Percentiles rank a stretch among this genome's conserved stretches.
phyloP scores from a whole-genome alignment of 345 rosid genomes.

The Eucalyptus microcorys region DNA sequence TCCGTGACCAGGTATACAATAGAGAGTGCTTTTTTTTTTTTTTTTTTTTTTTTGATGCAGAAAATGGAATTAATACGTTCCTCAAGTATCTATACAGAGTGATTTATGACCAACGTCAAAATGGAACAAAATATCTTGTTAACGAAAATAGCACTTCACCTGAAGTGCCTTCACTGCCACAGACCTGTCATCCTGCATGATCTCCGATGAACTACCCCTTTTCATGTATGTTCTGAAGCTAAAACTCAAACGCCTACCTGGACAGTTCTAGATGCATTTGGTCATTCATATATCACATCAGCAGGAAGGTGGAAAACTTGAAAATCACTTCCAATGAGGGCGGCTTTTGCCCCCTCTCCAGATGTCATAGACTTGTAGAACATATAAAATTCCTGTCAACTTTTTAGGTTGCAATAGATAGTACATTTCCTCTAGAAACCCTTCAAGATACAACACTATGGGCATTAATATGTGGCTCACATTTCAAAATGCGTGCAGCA shows the following conservation, averaged over 20 bases:
- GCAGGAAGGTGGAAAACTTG: neutral
- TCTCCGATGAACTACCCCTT: neutral
- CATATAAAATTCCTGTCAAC: neutral
- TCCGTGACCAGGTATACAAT: constrained; percentile 80
- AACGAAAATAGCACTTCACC: neutral
- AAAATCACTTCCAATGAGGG: neutral
- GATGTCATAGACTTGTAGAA: neutral
- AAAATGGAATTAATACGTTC: neutral
- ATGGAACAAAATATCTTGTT: neutral
- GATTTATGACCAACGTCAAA: neutral
- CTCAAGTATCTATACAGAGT: neutral
- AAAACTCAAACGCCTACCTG: neutral
- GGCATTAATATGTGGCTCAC: neutral
- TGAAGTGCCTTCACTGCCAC: neutral
- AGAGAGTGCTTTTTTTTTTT: neutral
- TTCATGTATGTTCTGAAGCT: neutral
- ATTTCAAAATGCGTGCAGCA: constrained; percentile 36
- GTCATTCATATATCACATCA: neutral
- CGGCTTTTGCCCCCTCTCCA: neutral
- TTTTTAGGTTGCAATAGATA: neutral
- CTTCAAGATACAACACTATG: neutral
- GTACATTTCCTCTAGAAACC: neutral
- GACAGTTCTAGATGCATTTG: neutral
- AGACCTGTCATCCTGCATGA: neutral
- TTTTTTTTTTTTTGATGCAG: neutral